Percentiles rank a stretch among this genome's conserved stretches.
phyloP scores from a whole-genome alignment of 208 protist species.

The Leptomonas pyrrhocoris region DNA sequence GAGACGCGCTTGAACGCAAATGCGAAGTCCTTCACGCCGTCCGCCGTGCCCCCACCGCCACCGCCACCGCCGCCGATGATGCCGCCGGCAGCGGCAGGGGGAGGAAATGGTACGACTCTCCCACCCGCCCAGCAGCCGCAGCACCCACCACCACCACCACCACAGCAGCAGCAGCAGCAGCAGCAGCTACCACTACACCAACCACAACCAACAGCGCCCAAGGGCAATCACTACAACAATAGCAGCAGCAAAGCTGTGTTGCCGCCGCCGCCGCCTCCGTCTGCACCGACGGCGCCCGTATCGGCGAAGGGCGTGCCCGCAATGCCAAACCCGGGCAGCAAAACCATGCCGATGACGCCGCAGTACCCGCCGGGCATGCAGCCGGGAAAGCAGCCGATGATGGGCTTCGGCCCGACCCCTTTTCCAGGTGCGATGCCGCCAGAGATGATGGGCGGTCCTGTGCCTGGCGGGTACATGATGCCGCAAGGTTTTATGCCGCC shows the following conservation, averaged over 20 bases:
- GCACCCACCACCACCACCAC: not conserved
- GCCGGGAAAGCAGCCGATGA: conserved; percentile 28
- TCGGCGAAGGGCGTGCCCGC: not conserved
- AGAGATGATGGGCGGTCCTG: not conserved
- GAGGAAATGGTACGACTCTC: no score
- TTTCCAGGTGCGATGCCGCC: conserved; percentile 12
- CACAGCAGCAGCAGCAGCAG: conserved; percentile 10
- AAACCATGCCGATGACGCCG: conserved; percentile 24
- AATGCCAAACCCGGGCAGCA: no score
- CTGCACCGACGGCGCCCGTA: not conserved
- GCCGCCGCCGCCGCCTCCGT: no score
- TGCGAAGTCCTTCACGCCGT: conserved; percentile 62
- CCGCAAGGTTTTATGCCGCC: conserved; percentile 29
- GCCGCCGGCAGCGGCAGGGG: not conserved
- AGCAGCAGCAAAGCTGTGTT: not conserved
- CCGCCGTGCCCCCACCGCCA: conserved; percentile 5
- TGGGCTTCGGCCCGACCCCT: not conserved
- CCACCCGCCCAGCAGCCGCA: no score
- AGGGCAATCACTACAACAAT: not conserved
- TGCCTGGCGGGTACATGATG: conserved; percentile 23
- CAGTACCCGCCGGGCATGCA: conserved; percentile 18
- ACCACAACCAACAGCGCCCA: no score
- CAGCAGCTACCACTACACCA: conserved; percentile 2
- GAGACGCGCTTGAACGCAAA: conserved; percentile 64
- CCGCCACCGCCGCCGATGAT: not conserved